Conservation (phyloP, 306 rosid species). For the Alnus glutinosa region DNA sequence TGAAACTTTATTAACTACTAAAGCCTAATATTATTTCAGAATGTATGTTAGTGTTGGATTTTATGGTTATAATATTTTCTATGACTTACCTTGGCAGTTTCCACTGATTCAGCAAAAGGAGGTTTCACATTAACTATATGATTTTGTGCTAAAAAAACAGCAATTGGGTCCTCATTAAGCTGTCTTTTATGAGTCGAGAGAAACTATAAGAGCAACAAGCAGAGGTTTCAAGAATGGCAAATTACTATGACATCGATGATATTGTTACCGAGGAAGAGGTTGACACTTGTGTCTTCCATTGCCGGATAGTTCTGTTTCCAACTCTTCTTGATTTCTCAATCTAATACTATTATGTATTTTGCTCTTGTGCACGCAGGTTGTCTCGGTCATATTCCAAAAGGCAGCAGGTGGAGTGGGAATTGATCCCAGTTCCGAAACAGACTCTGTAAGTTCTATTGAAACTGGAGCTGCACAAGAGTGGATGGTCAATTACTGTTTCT, state of each 20-base stretch:
- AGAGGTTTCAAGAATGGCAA: slow-evolving; percentile 48
- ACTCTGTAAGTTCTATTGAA: slow-evolving; percentile 54
- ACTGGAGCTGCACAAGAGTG: slow-evolving; percentile 8
- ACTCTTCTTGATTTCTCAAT: slow-evolving; percentile 15
- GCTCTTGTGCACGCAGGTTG: slow-evolving; percentile 45
- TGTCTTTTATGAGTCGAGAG: slow-evolving; percentile 33
- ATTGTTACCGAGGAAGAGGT: slow-evolving; percentile 87
- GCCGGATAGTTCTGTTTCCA: not conserved
- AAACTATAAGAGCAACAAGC: slow-evolving; percentile 25
- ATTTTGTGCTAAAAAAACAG: slow-evolving; percentile 10
- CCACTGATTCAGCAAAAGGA: not conserved
- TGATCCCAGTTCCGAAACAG: slow-evolving; percentile 80
- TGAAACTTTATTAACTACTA: not conserved
- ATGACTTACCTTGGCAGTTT: slow-evolving; percentile 13
- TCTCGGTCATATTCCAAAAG: slow-evolving; percentile 71
- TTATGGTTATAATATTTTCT: not conserved
- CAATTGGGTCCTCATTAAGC: slow-evolving; percentile 14
- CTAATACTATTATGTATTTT: slow-evolving; percentile 19
- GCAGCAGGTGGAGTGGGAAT: slow-evolving; percentile 82
- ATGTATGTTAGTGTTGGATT: not conserved
- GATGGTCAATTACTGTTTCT: slow-evolving; percentile 29
- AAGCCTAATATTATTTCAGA: not conserved
- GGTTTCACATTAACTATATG: slow-evolving; percentile 9
- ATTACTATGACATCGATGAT: slow-evolving; percentile 81
- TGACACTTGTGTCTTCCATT: slow-evolving; percentile 5